Conservation (phyloP, 768 basidiomycete species). For the Pulveroboletus sp. region DNA sequence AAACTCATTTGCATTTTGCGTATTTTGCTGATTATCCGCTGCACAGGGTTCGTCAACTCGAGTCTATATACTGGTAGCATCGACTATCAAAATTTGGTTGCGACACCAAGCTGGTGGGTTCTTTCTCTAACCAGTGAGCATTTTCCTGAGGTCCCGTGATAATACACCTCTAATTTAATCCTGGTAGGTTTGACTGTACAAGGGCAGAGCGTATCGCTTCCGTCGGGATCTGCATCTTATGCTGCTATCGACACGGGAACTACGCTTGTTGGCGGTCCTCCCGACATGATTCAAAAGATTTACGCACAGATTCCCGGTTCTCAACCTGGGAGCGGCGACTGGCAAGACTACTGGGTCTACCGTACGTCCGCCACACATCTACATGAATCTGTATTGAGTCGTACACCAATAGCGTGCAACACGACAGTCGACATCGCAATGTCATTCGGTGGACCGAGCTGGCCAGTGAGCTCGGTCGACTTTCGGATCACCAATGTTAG, state of each 20-base stretch:
- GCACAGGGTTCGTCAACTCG: slow-evolving; percentile 58
- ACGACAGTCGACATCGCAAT: slow-evolving; percentile 63
- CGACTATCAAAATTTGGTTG: slow-evolving; percentile 68
- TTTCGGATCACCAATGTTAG: slow-evolving; percentile 66
- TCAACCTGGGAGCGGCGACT: slow-evolving; percentile 55
- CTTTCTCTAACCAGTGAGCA: slow-evolving; percentile 56
- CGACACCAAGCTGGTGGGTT: slow-evolving; percentile 70
- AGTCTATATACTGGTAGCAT: slow-evolving; percentile 79
- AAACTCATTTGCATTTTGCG: background rate
- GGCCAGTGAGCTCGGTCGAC: slow-evolving; percentile 72
- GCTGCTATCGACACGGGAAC: slow-evolving; percentile 97
- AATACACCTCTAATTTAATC: background rate
- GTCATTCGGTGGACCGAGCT: slow-evolving; percentile 70
- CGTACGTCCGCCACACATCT: slow-evolving; percentile 40
- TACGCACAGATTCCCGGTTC: slow-evolving; percentile 76
- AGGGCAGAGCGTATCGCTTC: slow-evolving; percentile 44
- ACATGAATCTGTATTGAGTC: background rate
- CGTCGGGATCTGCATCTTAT: slow-evolving; percentile 45
- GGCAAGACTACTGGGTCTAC: slow-evolving; percentile 80
- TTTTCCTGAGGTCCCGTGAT: background rate
- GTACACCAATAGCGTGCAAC: slow-evolving; percentile 53
- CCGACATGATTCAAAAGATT: slow-evolving; percentile 50
- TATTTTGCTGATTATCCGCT: background rate
- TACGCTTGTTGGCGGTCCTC: slow-evolving; percentile 85
- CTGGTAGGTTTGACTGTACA: slow-evolving; percentile 56